These are phyloP conservation scores for Cladosporium sp. DNA, from an alignment of 2,329 filamentous ascomycete species.

Conservation along the genomic window DNA sequence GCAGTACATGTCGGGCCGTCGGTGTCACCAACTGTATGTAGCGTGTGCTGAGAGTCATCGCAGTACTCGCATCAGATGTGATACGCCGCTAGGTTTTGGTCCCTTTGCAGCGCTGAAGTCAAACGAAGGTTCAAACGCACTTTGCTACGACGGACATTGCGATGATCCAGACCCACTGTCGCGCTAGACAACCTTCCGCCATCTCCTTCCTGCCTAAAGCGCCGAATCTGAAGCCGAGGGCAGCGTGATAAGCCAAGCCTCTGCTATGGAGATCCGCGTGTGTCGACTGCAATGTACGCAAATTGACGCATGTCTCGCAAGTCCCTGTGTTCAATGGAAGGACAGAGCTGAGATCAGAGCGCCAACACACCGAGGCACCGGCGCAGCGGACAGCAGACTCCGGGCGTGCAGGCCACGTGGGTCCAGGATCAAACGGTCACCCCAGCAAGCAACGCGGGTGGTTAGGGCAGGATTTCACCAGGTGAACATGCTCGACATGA, in stretches of 20 bases:
- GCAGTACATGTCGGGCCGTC: too few species aligned
- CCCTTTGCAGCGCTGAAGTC: neutral
- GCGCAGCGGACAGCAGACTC: slow-evolving; percentile 6
- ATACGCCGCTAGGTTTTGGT: neutral
- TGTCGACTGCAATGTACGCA: too few species aligned
- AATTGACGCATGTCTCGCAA: neutral
- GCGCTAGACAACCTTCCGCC: neutral
- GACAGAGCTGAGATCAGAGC: neutral
- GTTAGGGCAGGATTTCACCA: too few species aligned
- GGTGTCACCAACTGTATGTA: too few species aligned
- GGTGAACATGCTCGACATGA: too few species aligned
- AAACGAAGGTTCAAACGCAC: slow-evolving; percentile 9
- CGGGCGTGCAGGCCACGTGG: slow-evolving; percentile 10
- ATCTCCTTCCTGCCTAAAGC: neutral
- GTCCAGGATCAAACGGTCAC: slow-evolving; percentile 8
- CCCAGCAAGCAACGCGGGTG: neutral
- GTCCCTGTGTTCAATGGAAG: neutral
- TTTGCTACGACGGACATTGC: slow-evolving; percentile 6
- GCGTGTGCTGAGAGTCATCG: too few species aligned
- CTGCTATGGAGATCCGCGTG: neutral
- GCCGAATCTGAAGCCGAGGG: slow-evolving; percentile 5
- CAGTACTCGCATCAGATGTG: neutral
- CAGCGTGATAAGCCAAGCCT: neutral
- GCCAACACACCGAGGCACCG: slow-evolving; percentile 2
- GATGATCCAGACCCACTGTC: slow-evolving; percentile 9